These are phyloP conservation scores for Somion occarium DNA, from an alignment of 1,284 basidiomycete species.

Conservation along the genomic window DNA sequence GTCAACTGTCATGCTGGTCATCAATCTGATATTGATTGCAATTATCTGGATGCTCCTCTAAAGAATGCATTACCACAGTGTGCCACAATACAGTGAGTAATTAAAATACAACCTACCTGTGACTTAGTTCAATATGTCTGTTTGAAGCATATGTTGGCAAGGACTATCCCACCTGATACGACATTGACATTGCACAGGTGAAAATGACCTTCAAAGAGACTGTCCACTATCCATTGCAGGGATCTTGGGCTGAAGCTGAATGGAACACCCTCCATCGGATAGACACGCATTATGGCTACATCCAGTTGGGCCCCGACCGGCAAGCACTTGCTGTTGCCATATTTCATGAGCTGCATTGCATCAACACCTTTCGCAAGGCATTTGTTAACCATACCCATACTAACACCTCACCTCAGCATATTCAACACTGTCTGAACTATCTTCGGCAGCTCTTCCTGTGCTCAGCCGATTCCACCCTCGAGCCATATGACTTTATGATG, in stretches of 20 bases:
- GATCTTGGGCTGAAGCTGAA: background rate
- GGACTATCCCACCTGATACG: constrained; percentile 4
- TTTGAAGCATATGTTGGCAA: background rate
- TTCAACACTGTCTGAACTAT: constrained; percentile 15
- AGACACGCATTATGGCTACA: constrained; percentile 1
- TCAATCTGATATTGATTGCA: too few species aligned
- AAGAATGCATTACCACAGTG: too few species aligned
- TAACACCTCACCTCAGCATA: constrained; percentile 3
- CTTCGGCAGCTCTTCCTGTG: constrained; percentile 15
- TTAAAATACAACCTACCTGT: too few species aligned
- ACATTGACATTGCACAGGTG: background rate
- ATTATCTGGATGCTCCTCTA: too few species aligned
- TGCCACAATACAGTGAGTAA: too few species aligned
- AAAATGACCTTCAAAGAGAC: constrained; percentile 9
- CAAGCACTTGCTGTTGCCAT: constrained; percentile 8
- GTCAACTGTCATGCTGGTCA: too few species aligned
- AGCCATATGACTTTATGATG: constrained; percentile 5
- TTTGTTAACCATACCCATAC: background rate
- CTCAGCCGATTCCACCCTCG: constrained; percentile 7
- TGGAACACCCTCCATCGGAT: constrained; percentile 1
- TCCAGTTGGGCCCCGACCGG: constrained; percentile 4
- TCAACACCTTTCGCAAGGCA: constrained; percentile 3
- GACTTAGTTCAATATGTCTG: too few species aligned
- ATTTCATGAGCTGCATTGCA: constrained; percentile 17
- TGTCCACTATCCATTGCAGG: constrained; percentile 2